Evolutionary conservation across 257 asterid genomes (phyloP).

Genomic region (Scutellaria minor): DNA sequence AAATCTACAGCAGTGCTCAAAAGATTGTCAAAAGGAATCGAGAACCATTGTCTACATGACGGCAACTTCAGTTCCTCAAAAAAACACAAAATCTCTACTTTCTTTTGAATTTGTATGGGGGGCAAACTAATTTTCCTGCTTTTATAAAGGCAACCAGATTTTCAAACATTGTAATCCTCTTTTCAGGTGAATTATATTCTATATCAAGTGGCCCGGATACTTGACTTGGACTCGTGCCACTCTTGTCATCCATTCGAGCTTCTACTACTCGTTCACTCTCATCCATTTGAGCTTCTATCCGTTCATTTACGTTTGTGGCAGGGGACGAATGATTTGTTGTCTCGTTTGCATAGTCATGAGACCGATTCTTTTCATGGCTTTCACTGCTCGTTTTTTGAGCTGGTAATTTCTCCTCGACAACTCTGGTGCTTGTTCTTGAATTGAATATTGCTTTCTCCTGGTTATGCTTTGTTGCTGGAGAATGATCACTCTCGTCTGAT

Average conservation of each 20-base stretch:
- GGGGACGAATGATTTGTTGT: background rate
- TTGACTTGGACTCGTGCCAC: too few relatives aligned
- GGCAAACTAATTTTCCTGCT: conserved; percentile 25
- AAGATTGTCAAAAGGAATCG: background rate
- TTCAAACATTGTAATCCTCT: conserved; percentile 32
- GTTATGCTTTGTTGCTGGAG: too few relatives aligned
- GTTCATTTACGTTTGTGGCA: background rate
- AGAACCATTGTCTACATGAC: background rate
- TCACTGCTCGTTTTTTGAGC: background rate
- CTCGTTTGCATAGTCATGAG: background rate
- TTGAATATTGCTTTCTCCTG: too few relatives aligned
- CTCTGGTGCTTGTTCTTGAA: too few relatives aligned
- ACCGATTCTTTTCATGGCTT: background rate
- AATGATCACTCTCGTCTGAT: background rate
- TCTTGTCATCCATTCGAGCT: background rate
- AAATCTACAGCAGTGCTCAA: background rate
- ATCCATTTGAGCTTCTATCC: background rate
- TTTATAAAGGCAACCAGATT: conserved; percentile 25
- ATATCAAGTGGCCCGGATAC: background rate
- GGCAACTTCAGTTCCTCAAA: background rate
- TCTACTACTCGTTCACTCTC: background rate
- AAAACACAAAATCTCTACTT: background rate
- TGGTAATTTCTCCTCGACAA: background rate
- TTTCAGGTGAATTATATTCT: background rate
- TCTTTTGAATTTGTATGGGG: background rate